Base-by-base conservation (phyloP, 352 stramenopile species). In the Phytophthora pluvialis region DNA sequence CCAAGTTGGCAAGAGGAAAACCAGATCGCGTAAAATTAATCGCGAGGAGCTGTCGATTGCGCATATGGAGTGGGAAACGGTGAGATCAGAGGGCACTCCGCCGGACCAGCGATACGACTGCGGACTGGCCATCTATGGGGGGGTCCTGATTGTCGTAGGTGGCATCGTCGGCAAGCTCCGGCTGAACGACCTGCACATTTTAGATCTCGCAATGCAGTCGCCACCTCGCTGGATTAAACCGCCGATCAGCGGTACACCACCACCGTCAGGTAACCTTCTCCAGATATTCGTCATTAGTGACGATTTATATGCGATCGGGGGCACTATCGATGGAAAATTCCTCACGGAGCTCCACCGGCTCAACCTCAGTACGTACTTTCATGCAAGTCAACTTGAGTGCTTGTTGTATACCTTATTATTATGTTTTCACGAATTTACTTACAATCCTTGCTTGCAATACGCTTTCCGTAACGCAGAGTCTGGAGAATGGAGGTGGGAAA, bases 241-340 rank as follows among this genome's bases (percentile, higher is more conserved):
- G 35, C 44, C 54, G 15, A 67, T 73, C 16, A 63, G 58, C 21
- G 80, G 80, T 54, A 58, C 54, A 31, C 73, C 73, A 18, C 80
- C 80, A 15, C 70, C 66, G 1, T 46, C 70, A 5, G 80, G 80
- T 38, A 80, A 72, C 21, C 58, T 88, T 50, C 70, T 88, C 10
- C 80, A 88, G 45, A 68, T 80, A 40, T 86, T 88, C 42, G 69
- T 88, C 38, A 60, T 88, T 16, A 49, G 55, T 9, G 70, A 85
- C 26, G 62, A 56, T 38, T 66, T 88, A 26, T 88, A 86, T 59
- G 70, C 78, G 29, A 85, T 88, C 42, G 80, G 80, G 11, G 75
- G 77, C 42, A 88, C 80, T 1, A 83, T 68, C 12, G 80, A 88
- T 50, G 80, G 80, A 26, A 88, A 86, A 54, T 86, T 83, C 46